Evolutionary conservation across 148 eudicot species (phyloP).

Genomic region (Salicornia ramosissima): DNA sequence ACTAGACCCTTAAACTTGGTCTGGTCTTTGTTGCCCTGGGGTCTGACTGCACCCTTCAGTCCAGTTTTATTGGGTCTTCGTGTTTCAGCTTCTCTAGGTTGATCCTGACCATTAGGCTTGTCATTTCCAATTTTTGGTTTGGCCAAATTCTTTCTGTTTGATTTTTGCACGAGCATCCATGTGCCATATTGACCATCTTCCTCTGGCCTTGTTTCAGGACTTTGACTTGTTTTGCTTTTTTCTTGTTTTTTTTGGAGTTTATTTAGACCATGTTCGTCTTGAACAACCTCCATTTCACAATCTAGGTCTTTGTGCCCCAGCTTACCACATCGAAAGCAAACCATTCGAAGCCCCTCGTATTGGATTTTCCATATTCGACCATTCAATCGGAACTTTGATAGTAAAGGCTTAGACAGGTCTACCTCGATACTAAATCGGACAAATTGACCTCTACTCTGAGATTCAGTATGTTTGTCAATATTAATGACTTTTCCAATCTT

Average conservation of each 20-base stretch:
- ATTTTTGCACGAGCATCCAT: too few relatives aligned
- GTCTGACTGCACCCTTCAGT: too few relatives aligned
- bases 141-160: too few relatives aligned
- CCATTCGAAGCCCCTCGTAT: background rate
- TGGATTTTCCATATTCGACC: background rate
- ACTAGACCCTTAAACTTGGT: too few relatives aligned
- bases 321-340: background rate
- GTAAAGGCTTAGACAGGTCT: background rate
- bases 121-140: too few relatives aligned
- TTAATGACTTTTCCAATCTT: background rate
- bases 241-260: background rate
- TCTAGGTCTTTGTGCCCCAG: background rate
- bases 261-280: fast-evolving
- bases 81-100: too few relatives aligned
- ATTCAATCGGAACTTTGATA: background rate
- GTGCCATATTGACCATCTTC: too few relatives aligned
- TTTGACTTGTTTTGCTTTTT: background rate
- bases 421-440: background rate
- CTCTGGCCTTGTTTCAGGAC: too few relatives aligned
- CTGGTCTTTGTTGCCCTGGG: too few relatives aligned
- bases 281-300: fast-evolving
- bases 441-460: background rate
- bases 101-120: too few relatives aligned
- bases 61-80: too few relatives aligned
- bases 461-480: background rate